Evolutionary conservation across 139 green algal genomes (phyloP), one percentile per base, ranked within the genome.

Genomic region (Tetradesmus obliquus): DNA sequence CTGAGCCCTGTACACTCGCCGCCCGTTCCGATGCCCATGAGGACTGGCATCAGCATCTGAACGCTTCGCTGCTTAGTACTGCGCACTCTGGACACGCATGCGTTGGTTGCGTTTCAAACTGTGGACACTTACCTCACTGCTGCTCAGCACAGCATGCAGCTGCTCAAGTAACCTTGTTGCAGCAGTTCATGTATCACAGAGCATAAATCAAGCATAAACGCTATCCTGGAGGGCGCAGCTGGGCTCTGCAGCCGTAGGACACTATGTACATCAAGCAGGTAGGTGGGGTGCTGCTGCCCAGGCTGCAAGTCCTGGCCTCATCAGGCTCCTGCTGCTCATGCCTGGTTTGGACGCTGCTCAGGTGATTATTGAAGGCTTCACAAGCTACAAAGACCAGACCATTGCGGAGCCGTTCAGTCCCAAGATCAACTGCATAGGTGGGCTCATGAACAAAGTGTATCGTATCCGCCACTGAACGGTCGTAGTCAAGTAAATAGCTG

Each of bases 311-410:
- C 6, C 22, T 57, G n/a, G 55, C 55, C 22, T 24, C 15, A 76
- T 8, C 69, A 85, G 87, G 53, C n/a, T 76, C 15, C 3, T 19
- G 66, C 17, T 55, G 58, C 57, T 24, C 84, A 81, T 88, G 22
- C 12, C 45, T 45, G 8, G 58, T 5, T 81, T 20, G 5, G 55
- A 60, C 17, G 12, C 7, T 92, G 5, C n/a, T 71, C 88, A 98
- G 98, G 97, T 99, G 20, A 96, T 99, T 72, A 98, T 99, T 13
- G 95, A 99, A 85, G 98, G 98, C 20, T 99, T 99, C 94, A 99
- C 99, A 88, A 98, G 94, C 91, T 99, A 99, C 97, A 99, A 99
- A 92, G 98, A 99, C 83, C 97, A 99, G 87, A 96, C 95, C 0
- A 95, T 95, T 13, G 93, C 94, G 1, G 98, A 99, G 84, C 95